Conservation (phyloP, 257 asterid genomes). For the Gentiana macrophylla region DNA sequence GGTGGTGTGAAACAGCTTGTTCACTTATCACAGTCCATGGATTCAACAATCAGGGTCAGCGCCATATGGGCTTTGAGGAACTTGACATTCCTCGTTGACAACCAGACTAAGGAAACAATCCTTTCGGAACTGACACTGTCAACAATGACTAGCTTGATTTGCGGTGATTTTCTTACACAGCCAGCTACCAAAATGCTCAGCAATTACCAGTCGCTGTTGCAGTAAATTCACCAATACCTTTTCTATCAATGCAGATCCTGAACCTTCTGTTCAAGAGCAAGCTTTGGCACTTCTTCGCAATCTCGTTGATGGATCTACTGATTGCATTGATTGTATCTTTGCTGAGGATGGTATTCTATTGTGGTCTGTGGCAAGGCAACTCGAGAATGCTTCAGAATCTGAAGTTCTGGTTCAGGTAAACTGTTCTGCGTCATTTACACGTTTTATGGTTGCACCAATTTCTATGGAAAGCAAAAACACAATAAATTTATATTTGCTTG, state of each 20-base stretch:
- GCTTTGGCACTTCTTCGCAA: constrained; percentile 68
- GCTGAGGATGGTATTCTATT: constrained; percentile 54
- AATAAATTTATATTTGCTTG: too few species aligned
- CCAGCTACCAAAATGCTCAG: too few species aligned
- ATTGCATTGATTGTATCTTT: constrained; percentile 53
- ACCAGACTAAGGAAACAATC: constrained; percentile 68
- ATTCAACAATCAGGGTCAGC: constrained; percentile 49
- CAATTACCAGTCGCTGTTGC: neutral
- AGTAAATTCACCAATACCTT: constrained; percentile 13
- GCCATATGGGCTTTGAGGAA: constrained; percentile 77
- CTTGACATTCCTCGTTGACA: constrained; percentile 58
- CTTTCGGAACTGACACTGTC: constrained; percentile 55
- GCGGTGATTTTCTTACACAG: constrained; percentile 36
- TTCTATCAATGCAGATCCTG: constrained; percentile 54
- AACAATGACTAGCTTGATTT: constrained; percentile 57
- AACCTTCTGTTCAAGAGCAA: constrained; percentile 81
- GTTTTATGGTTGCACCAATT: too few species aligned
- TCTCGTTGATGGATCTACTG: constrained; percentile 64
- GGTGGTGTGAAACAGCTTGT: constrained; percentile 82
- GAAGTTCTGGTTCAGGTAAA: constrained; percentile 81
- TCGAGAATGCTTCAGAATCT: constrained; percentile 36
- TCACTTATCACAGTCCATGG: constrained; percentile 86
- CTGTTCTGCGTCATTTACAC: too few species aligned
- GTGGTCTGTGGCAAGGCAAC: constrained; percentile 64
- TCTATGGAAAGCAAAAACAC: too few species aligned